Percentiles rank a stretch among this genome's conserved stretches.
phyloP scores from a whole-genome alignment of 2,329 filamentous ascomycete genomes.

The Fusarium nurragi region DNA sequence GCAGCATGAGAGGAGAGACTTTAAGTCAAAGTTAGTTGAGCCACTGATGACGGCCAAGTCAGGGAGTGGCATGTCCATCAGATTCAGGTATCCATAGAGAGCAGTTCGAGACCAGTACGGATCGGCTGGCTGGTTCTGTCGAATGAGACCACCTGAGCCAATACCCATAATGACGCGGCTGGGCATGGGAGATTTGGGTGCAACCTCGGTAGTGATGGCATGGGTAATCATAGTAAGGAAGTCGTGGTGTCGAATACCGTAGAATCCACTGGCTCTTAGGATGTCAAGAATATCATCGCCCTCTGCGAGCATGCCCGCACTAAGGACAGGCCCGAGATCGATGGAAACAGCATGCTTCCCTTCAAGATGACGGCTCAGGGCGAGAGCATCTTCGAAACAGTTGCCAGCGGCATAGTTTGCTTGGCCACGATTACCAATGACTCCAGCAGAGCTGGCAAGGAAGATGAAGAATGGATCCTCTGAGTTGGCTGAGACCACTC shows the following conservation, averaged over 20 bases:
- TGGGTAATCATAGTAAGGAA: slow-evolving; percentile 58
- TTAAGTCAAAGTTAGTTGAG: slow-evolving; percentile 43
- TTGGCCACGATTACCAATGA: slow-evolving; percentile 67
- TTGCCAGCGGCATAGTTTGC: slow-evolving; percentile 68
- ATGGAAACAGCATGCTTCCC: slow-evolving; percentile 56
- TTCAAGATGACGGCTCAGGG: slow-evolving; percentile 46
- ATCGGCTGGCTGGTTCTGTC: slow-evolving; percentile 62
- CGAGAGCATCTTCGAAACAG: slow-evolving; percentile 60
- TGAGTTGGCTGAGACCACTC: slow-evolving; percentile 51
- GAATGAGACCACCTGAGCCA: slow-evolving; percentile 63
- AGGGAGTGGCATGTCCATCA: slow-evolving; percentile 56
- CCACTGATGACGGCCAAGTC: slow-evolving; percentile 38
- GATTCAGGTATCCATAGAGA: slow-evolving; percentile 59
- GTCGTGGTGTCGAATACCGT: slow-evolving; percentile 62
- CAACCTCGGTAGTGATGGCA: slow-evolving; percentile 54
- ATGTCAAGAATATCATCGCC: slow-evolving; percentile 58
- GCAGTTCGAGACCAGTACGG: slow-evolving; percentile 64
- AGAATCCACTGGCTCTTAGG: slow-evolving; percentile 62
- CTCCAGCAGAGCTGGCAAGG: slow-evolving; percentile 63
- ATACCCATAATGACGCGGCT: slow-evolving; percentile 62
- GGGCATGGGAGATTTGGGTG: slow-evolving; percentile 48
- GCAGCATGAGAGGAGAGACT: slow-evolving; percentile 47
- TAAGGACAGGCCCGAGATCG: slow-evolving; percentile 62
- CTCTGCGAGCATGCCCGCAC: slow-evolving; percentile 63
- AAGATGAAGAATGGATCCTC: slow-evolving; percentile 56